Percentiles rank a stretch among this genome's conserved stretches.
Conservation (phyloP, 805 yeast species). For the Wickerhamiella australiensis region DNA sequence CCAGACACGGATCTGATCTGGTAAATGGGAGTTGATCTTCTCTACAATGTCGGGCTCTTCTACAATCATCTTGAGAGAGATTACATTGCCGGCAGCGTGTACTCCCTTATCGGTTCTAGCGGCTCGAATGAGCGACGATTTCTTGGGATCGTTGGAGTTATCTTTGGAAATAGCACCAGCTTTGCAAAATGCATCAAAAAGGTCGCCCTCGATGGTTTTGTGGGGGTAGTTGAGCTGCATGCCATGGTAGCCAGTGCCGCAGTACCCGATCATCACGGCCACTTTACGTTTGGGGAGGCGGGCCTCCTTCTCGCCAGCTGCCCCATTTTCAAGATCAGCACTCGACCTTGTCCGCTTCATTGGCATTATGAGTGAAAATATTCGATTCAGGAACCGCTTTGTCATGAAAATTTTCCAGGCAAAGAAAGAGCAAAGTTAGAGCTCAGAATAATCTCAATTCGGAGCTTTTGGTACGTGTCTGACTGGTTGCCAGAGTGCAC, state of each 20-base stretch:
- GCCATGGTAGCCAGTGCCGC: conserved; percentile 94
- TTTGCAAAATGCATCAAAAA: conserved; percentile 67
- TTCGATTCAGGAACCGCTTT: conserved; percentile 2
- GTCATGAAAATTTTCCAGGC: conserved; percentile 1
- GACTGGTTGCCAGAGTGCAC: too few species aligned
- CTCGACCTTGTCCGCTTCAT: conserved; percentile 3
- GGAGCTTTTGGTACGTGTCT: too few species aligned
- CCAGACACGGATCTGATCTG: conserved; percentile 86
- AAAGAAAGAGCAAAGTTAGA: too few species aligned
- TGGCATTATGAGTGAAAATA: conserved; percentile 4
- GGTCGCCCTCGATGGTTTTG: conserved; percentile 80
- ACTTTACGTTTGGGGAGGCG: conserved; percentile 63
- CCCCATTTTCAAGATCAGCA: background rate
- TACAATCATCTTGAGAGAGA: conserved; percentile 69
- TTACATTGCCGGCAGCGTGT: conserved; percentile 91
- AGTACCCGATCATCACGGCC: conserved; percentile 82
- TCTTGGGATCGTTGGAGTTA: conserved; percentile 78
- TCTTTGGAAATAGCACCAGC: conserved; percentile 84
- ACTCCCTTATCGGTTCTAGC: conserved; percentile 88
- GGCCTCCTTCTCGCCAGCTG: conserved; percentile 2
- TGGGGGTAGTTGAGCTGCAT: conserved; percentile 87
- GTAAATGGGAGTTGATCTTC: conserved; percentile 63
- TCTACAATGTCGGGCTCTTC: conserved; percentile 65
- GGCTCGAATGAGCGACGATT: conserved; percentile 56
- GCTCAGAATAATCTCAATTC: too few species aligned